Base-by-base conservation (phyloP, 441 rosid species). In the Pelargonium myrrhifolium region DNA sequence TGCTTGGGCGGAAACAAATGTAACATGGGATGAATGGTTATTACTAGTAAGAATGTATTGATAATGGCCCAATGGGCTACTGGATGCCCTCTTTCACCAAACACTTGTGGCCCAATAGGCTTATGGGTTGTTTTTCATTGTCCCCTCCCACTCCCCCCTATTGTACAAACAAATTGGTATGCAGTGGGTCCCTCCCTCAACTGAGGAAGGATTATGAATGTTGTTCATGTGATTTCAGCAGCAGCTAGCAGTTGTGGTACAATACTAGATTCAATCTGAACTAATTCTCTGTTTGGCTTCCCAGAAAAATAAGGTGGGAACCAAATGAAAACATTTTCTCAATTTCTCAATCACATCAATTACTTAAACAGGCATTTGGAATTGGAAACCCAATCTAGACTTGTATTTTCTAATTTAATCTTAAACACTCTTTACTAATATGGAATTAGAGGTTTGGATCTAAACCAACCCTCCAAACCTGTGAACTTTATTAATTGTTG, bases 261-360 rank as follows among this genome's bases (percentile, higher is more conserved):
- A 17, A 17, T 53, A 53, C 18, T 24, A 24, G 28, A n/a, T n/a
- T n/a, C n/a, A 53, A 9, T 56, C 12, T 56, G 24, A 56, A 56
- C 61, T 1, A 11, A 58, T 21, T 21, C 31, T 58, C 62, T 58
- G 62, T 58, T 58, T 58, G 62, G 62, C 62, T 21, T 58, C 62
- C 62, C 11, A 58, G 62, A 58, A 58, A 58, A n/a, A n/a, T n/a
- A 28, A 12, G 10, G n/a, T 11, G 28, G 62, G 10, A 10, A 58
- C n/a, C n/a, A 58, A 58, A 58, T 9, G 62, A 22, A 58, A 10
- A 21, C 22, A 8, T 21, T 58, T 24, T 24, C 1, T 24, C 28
- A 24, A 24, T 24, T 24, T 24, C 10, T 9, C 12, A 56, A 56
- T 56, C 35, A 58, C 9, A 58, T 58, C 22, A 21, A 0, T 3